Conservation (phyloP, 2,329 filamentous ascomycete genomes). For the Grosmannia clavigera region DNA sequence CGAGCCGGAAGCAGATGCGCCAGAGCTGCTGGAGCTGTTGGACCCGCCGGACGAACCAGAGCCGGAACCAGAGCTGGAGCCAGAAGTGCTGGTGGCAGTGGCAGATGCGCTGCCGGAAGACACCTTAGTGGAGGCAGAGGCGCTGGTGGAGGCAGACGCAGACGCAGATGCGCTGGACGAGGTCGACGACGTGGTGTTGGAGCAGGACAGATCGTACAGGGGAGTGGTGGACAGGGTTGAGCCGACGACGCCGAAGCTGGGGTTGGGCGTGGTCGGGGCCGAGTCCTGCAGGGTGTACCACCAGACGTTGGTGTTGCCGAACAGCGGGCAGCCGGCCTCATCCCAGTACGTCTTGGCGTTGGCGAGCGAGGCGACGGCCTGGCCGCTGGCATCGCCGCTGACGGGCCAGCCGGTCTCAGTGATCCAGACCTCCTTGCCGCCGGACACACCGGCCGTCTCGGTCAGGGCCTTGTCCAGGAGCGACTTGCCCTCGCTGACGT, state of each 20-base stretch:
- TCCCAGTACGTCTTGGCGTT: slow-evolving; percentile 78
- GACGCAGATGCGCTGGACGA: slow-evolving; percentile 2
- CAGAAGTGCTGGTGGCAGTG: not conserved
- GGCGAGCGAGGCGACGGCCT: slow-evolving; percentile 47
- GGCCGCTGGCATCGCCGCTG: slow-evolving; percentile 48
- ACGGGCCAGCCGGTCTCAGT: slow-evolving; percentile 86
- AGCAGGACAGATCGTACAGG: slow-evolving; percentile 52
- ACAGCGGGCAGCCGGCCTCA: slow-evolving; percentile 59
- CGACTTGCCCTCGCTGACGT: slow-evolving; percentile 47
- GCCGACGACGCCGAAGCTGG: slow-evolving; percentile 60
- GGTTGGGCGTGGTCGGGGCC: slow-evolving; percentile 43
- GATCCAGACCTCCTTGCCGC: slow-evolving; percentile 66
- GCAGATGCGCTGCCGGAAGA: not conserved
- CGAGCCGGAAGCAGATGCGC: not conserved
- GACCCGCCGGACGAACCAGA: not conserved
- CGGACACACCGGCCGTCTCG: slow-evolving; percentile 43
- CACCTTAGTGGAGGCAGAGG: not conserved
- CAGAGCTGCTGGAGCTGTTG: not conserved
- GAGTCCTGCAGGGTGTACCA: slow-evolving; percentile 69
- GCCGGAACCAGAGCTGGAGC: not conserved
- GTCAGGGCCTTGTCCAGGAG: slow-evolving; percentile 58
- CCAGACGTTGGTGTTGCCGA: slow-evolving; percentile 55
- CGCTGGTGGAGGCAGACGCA: not conserved
- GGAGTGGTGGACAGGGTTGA: slow-evolving; percentile 38
- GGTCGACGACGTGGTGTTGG: slow-evolving; percentile 18